phyloP scores from a whole-genome alignment of 2,329 filamentous ascomycete species.

The Apiospora arundinis region DNA sequence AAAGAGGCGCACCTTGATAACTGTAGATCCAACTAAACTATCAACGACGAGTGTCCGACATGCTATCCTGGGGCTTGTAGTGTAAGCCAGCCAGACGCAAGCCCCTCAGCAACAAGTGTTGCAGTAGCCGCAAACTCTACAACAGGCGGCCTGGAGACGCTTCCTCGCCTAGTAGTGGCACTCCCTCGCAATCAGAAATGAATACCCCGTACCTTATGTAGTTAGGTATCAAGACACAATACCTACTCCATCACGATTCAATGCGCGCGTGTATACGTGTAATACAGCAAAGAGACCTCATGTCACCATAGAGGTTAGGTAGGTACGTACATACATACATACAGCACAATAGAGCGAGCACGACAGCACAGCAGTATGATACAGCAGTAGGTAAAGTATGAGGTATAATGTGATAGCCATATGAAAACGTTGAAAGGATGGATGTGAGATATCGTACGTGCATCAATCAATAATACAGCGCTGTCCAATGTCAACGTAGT shows the following conservation, averaged over 20 bases:
- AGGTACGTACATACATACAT: background rate
- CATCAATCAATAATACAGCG: background rate
- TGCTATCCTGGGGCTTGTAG: background rate
- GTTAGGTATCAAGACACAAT: too few relatives aligned
- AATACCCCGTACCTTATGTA: too few relatives aligned
- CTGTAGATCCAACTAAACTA: background rate
- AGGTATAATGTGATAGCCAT: slow-evolving; percentile 6
- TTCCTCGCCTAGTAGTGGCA: background rate
- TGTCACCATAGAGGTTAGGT: too few relatives aligned
- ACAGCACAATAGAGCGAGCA: background rate
- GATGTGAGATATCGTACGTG: slow-evolving; percentile 11
- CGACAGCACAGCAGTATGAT: background rate
- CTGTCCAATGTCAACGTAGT: background rate
- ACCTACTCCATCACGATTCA: background rate
- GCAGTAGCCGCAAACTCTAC: slow-evolving; percentile 12
- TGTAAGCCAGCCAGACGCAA: slow-evolving; percentile 1
- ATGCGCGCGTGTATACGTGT: background rate
- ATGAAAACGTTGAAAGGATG: background rate
- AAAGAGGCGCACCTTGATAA: background rate
- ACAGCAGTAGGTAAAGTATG: background rate
- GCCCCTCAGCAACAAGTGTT: slow-evolving; percentile 4
- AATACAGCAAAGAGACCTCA: background rate
- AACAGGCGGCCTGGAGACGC: background rate
- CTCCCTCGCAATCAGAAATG: too few relatives aligned
- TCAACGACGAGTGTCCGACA: too few relatives aligned